Evolutionary conservation across 2,329 filamentous ascomycete genomes (phyloP).

Genomic region (Aspergillus eucalypticola): DNA sequence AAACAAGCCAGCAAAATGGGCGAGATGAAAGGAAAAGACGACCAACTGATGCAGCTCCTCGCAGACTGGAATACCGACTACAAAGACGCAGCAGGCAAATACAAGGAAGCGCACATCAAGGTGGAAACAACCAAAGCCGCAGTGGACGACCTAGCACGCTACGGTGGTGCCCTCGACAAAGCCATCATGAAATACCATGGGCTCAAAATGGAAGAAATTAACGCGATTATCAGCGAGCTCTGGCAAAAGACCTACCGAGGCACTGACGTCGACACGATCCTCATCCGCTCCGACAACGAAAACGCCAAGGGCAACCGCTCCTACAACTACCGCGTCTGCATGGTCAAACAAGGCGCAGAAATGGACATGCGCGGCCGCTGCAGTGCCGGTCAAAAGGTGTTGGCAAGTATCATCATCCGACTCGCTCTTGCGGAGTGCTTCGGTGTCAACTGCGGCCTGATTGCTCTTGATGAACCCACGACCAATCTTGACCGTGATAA

Average conservation of each 20-base stretch:
- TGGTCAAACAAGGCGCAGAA: conserved; percentile 95
- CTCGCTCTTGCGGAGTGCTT: conserved; percentile 95
- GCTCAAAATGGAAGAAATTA: conserved; percentile 98
- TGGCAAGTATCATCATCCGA: conserved; percentile 96
- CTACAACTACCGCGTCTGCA: conserved; percentile 97
- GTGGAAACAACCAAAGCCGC: conserved; percentile 91
- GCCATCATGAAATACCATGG: conserved; percentile 97
- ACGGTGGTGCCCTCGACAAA: conserved; percentile 81
- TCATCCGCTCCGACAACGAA: conserved; percentile 91
- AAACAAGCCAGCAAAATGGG: conserved; percentile 74
- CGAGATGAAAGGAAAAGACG: conserved; percentile 79
- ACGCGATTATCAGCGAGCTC: conserved; percentile 90
- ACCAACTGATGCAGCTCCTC: conserved; percentile 71
- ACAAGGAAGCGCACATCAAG: conserved; percentile 83
- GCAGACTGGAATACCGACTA: conserved; percentile 84
- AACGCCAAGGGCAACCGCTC: conserved; percentile 70
- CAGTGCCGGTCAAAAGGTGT: conserved; percentile 92
- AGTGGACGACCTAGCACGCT: conserved; percentile 84
- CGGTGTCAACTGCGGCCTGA: conserved; percentile 90
- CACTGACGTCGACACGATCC: conserved; percentile 93
- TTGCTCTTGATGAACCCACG: conserved; percentile 95
- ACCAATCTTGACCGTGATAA: conserved; percentile 96
- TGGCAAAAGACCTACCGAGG: conserved; percentile 97
- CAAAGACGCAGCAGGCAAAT: conserved; percentile 75
- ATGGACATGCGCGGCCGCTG: conserved; percentile 99